Conservation (phyloP, 805 yeast species). For the Candida ovalis region DNA sequence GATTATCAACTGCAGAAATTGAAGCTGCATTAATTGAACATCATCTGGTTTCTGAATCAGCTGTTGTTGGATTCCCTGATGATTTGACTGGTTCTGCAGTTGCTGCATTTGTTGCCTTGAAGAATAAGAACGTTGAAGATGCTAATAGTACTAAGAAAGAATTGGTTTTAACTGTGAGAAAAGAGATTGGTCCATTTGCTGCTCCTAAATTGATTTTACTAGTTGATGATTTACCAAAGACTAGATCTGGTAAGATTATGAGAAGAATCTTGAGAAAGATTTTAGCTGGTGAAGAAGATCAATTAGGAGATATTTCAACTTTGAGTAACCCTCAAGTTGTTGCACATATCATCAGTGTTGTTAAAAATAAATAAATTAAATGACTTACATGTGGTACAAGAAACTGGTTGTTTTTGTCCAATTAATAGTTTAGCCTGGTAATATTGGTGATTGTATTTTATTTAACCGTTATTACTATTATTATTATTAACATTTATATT, state of each 20-base stretch:
- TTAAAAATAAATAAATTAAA: slow-evolving; percentile 24
- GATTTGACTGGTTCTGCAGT: slow-evolving; percentile 98
- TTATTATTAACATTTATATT: too few species aligned
- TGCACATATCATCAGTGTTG: slow-evolving; percentile 56
- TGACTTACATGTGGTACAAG: background rate
- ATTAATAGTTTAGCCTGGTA: background rate
- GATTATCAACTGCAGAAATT: slow-evolving; percentile 97
- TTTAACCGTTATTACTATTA: too few species aligned
- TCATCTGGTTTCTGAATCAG: slow-evolving; percentile 81
- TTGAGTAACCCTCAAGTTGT: slow-evolving; percentile 75
- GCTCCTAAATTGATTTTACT: slow-evolving; percentile 73
- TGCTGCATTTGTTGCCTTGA: slow-evolving; percentile 87
- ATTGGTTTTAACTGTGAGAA: slow-evolving; percentile 65
- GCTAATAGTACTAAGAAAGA: slow-evolving; percentile 55
- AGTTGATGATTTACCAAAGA: slow-evolving; percentile 78
- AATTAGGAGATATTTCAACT: slow-evolving; percentile 75
- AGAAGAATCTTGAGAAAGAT: slow-evolving; percentile 80
- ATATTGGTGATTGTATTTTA: background rate
- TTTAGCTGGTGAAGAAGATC: slow-evolving; percentile 72
- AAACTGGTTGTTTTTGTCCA: background rate
- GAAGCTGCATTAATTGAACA: slow-evolving; percentile 87
- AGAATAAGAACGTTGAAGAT: slow-evolving; percentile 49
- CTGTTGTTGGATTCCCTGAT: slow-evolving; percentile 94
- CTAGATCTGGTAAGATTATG: slow-evolving; percentile 85
- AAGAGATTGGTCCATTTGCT: slow-evolving; percentile 82